Base-by-base conservation (phyloP, 1,139 yeast genomes). In the Candida tropicalis region DNA sequence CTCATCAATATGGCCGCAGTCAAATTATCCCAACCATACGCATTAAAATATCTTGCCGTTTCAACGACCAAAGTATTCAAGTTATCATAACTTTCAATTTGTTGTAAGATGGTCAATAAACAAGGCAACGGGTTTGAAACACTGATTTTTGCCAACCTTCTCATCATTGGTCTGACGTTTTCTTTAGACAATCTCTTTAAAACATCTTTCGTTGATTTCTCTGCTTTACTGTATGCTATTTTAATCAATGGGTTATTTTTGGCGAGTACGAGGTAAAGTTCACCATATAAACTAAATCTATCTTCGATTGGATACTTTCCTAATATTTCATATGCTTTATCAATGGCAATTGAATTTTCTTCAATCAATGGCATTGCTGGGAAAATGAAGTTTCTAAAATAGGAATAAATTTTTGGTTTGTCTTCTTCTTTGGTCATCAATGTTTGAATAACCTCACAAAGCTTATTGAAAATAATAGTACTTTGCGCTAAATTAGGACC, bases 71-170 rank as follows among this genome's bases (percentile, higher is more conserved):
- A 70, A 36, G 80, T 82, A 42, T 84, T 88, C 51, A 90, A 77
- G 58, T 90, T 93, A 58, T 87, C 97, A 58, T 93, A 95, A 67
- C 96, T 89, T 61, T 95, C 99, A 48, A 93, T 82, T 56, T 84
- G 91, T 44, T 78, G 80, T 22, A 85, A 68, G 32, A 84, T 73
- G 1, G 86, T 77, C 32, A 75, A 63, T 28, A 86, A 78, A 25
- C 95, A 81, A 1, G 96, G 88, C 23, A 93, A 61, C 1, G 99
- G 99, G 57, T 90, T 90, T 1, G 87, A 70, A 48, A 81, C 84
- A 23, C 91, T 79, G n/a, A 87, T 72, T 48, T 84, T 84, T 0
- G 96, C 87, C 27, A 93, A 69, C 45, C 82, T 75, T 50, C 95
- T 75, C 79, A 87, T 86, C 79, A 88, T 84, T 18, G 82, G 81